Conservation (phyloP, 2,329 filamentous ascomycete genomes). For the Fonsecaea nubica region DNA sequence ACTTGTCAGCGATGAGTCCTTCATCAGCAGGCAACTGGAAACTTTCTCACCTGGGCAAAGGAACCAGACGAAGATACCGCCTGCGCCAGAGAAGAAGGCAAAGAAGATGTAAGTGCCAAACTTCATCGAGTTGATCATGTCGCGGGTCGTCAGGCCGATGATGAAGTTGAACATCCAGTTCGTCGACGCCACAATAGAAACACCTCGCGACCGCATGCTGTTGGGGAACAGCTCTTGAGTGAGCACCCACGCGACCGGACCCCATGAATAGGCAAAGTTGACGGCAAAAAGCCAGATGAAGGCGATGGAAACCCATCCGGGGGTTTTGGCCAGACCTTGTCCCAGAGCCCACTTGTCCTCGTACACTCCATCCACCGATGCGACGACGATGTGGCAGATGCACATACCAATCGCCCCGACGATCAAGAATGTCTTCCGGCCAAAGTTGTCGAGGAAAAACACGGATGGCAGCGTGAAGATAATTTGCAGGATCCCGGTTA, state of each 20-base stretch:
- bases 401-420: conserved; percentile 72
- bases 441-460: conserved; percentile 49
- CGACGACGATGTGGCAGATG: conserved; percentile 72
- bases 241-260: conserved; percentile 49
- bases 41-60: background rate
- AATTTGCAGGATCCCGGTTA: conserved; percentile 48
- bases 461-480: conserved; percentile 49
- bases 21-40: too few relatives aligned
- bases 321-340: conserved; percentile 55
- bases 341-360: conserved; percentile 59
- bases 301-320: conserved; percentile 71
- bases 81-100: conserved; percentile 1
- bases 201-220: conserved; percentile 40
- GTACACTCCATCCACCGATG: conserved; percentile 69
- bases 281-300: conserved; percentile 72
- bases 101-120: background rate
- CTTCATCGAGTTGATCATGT: background rate
- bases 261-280: conserved; percentile 63
- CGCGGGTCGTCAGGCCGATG: conserved; percentile 1
- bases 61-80: background rate
- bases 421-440: conserved; percentile 49
- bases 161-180: conserved; percentile 15
- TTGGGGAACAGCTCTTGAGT: conserved; percentile 50
- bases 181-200: background rate
- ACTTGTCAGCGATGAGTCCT: background rate